Percentiles rank a stretch among this genome's conserved stretches.
These are phyloP conservation scores for Stentor coeruleus DNA, from an alignment of 73 alveolate genomes.

Conservation along the genomic window DNA sequence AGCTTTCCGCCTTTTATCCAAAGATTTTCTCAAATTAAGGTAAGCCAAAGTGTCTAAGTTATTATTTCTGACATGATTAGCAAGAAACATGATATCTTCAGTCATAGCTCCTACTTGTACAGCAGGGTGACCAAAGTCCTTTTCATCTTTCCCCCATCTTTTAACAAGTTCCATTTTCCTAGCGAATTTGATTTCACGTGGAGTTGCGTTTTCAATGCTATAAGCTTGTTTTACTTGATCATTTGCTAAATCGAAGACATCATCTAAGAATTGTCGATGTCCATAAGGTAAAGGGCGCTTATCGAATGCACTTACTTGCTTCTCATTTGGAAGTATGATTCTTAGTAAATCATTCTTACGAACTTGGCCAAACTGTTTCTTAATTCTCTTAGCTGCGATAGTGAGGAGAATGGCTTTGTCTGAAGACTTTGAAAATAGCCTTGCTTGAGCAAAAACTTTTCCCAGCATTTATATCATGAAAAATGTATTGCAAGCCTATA, in stretches of 20 bases:
- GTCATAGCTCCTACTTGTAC: slow-evolving; percentile 6
- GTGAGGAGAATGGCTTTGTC: no score
- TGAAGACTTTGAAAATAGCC: no score
- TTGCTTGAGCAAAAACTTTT: no score
- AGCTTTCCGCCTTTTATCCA: not conserved
- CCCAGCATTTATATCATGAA: no score
- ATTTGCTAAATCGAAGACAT: not conserved
- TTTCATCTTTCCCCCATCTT: not conserved
- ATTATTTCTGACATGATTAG: not conserved
- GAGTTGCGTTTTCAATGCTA: not conserved
- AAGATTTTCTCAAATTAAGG: no score
- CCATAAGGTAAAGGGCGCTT: not conserved
- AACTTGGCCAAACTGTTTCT: no score
- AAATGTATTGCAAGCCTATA: no score
- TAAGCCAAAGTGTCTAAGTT: not conserved
- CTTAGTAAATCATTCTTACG: no score
- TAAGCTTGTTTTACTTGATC: not conserved
- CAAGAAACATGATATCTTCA: not conserved
- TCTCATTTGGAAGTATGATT: no score
- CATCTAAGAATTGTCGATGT: not conserved
- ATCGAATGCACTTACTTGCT: not conserved
- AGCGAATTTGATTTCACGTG: not conserved
- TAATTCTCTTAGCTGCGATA: no score
- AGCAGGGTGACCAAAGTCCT: slow-evolving; percentile 7
- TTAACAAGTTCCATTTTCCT: not conserved